phyloP scores from a whole-genome alignment of 2,329 filamentous ascomycete genomes.

The Aspergillus pseudonomiae region DNA sequence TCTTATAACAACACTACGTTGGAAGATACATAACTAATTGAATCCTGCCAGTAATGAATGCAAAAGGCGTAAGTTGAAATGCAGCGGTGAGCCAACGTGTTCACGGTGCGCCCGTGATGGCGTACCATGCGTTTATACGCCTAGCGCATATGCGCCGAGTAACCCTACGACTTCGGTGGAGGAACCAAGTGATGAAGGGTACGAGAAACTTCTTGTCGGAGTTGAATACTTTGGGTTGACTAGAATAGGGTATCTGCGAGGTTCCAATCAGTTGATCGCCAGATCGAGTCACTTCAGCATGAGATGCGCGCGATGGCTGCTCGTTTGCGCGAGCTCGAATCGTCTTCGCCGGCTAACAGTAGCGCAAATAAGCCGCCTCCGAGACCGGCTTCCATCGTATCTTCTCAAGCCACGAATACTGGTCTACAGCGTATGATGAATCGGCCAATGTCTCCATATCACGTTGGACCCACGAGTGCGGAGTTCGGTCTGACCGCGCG shows the following conservation, averaged over 20 bases:
- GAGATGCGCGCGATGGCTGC: constrained; percentile 35
- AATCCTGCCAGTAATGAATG: constrained; percentile 64
- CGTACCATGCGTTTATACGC: constrained; percentile 66
- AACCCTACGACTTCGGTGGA: constrained; percentile 4
- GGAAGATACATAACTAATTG: neutral
- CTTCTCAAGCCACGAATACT: constrained; percentile 16
- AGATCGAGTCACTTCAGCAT: constrained; percentile 31
- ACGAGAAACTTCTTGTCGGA: neutral
- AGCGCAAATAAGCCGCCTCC: constrained; percentile 9
- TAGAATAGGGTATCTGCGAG: constrained; percentile 18
- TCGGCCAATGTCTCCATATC: constrained; percentile 36
- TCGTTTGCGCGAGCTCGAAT: constrained; percentile 33
- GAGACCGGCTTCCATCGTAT: constrained; percentile 13
- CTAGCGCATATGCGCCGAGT: constrained; percentile 56
- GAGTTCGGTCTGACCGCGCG: constrained; percentile 36
- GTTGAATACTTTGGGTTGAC: neutral
- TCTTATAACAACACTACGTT: neutral
- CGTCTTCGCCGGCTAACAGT: constrained; percentile 17
- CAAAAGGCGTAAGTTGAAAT: constrained; percentile 75
- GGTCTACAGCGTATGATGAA: constrained; percentile 35
- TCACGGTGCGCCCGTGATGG: constrained; percentile 65
- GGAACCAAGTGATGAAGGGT: constrained; percentile 25
- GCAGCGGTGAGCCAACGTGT: constrained; percentile 70
- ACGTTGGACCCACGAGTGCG: constrained; percentile 40
- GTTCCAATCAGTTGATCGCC: constrained; percentile 31